Percentiles rank a stretch among this genome's conserved stretches.
Conservation (phyloP, 495 filamentous ascomycete genomes). For the Cercophora samala region DNA sequence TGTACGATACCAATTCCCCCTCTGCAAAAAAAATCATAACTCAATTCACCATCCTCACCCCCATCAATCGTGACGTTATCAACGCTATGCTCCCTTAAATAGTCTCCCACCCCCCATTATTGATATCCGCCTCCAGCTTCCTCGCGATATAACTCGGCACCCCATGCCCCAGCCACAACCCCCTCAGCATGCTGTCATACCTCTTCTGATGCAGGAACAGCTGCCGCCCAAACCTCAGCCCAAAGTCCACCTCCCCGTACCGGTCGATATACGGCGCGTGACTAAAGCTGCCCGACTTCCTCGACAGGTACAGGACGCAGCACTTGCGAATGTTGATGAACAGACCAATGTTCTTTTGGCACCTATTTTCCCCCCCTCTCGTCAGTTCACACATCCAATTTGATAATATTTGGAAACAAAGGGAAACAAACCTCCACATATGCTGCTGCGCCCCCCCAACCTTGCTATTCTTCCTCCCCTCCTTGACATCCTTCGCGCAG, state of each 20-base stretch:
- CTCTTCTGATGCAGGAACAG: slow-evolving; percentile 88
- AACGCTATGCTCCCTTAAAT: slow-evolving; percentile 13
- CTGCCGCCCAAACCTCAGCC: slow-evolving; percentile 76
- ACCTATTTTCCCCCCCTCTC: slow-evolving; percentile 48
- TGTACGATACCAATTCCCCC: too few relatives aligned
- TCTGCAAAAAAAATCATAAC: too few relatives aligned
- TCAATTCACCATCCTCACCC: too few relatives aligned
- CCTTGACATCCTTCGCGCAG: slow-evolving; percentile 63
- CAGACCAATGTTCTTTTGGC: slow-evolving; percentile 80
- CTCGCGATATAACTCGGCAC: slow-evolving; percentile 86
- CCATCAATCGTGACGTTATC: too few relatives aligned
- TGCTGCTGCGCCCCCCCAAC: slow-evolving; percentile 89
- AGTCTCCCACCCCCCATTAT: slow-evolving; percentile 96
- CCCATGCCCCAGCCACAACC: slow-evolving; percentile 81
- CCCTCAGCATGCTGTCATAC: slow-evolving; percentile 82
- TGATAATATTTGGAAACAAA: slow-evolving; percentile 4
- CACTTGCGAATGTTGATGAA: slow-evolving; percentile 98
- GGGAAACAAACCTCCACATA: slow-evolving; percentile 60
- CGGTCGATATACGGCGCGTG: slow-evolving; percentile 88
- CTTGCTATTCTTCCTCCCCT: slow-evolving; percentile 31
- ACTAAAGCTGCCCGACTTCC: slow-evolving; percentile 76
- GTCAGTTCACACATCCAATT: not conserved
- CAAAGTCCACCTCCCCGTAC: slow-evolving; percentile 89
- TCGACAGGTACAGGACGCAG: slow-evolving; percentile 78
- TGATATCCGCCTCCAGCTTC: slow-evolving; percentile 89